Evolutionary conservation across 192 early-diverging fungal genomes (phyloP).

Genomic region (Pecoramyces ruminantium): DNA sequence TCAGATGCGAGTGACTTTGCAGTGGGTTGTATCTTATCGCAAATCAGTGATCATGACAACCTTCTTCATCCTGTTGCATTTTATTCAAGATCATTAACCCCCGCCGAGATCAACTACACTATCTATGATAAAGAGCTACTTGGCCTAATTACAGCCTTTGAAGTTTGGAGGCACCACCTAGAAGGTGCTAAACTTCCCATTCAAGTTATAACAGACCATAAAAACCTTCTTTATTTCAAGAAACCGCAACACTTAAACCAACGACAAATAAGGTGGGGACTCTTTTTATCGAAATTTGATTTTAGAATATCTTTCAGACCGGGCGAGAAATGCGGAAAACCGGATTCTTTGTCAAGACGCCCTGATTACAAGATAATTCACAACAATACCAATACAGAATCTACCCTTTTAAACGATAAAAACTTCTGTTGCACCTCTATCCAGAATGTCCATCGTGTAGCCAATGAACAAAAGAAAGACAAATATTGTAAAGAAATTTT

Average conservation of each 20-base stretch:
- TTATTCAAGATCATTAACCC: no score
- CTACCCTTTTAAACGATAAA: no score
- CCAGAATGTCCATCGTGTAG: no score
- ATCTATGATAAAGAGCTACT: conserved; percentile 18
- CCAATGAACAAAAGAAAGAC: no score
- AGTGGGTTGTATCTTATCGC: no score
- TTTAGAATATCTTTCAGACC: conserved; percentile 8
- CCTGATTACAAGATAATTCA: no score
- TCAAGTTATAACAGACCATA: conserved; percentile 17
- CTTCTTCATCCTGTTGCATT: no score
- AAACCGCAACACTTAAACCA: conserved; percentile 6
- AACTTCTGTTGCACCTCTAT: no score
- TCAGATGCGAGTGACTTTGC: no score
- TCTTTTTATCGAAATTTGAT: conserved; percentile 6
- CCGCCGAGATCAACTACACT: conserved; percentile 13
- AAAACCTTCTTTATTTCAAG: conserved; percentile 17
- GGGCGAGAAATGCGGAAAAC: conserved; percentile 7
- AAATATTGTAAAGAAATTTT: no score
- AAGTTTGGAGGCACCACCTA: conserved; percentile 15
- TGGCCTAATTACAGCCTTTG: conserved; percentile 17
- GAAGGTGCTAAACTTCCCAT: conserved; percentile 4
- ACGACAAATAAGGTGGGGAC: conserved; percentile 16
- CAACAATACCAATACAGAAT: no score
- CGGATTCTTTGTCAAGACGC: conserved; percentile 18
- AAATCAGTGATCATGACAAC: no score